Conservation (phyloP, 257 asterid genomes). For the Ehretia macrophylla region DNA sequence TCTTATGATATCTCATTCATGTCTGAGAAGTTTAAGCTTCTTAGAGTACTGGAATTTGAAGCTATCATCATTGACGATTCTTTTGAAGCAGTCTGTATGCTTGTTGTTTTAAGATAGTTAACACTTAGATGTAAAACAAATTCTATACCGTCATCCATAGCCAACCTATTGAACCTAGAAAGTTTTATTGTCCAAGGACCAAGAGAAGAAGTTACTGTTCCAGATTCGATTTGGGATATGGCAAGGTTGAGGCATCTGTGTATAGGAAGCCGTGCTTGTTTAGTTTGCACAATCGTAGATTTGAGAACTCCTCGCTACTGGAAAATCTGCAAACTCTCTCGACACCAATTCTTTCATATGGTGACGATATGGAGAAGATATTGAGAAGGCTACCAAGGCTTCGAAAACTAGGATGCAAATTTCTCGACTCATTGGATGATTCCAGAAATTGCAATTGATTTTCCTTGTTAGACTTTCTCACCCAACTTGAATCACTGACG, state of each 20-base stretch:
- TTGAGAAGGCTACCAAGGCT: too few relatives aligned
- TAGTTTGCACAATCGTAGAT: neutral
- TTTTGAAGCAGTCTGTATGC: neutral
- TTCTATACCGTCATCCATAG: neutral
- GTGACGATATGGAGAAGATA: too few relatives aligned
- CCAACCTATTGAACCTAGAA: conserved; percentile 3
- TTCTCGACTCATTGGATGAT: neutral
- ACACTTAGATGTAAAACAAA: neutral
- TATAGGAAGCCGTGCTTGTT: neutral
- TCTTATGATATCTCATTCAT: neutral
- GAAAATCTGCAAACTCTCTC: conserved; percentile 4
- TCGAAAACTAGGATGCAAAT: too few relatives aligned
- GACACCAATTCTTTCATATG: neutral
- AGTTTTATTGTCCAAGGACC: conserved; percentile 3
- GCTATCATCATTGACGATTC: fast-evolving
- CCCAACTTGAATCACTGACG: conserved; percentile 9
- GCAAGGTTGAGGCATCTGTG: conserved; percentile 8
- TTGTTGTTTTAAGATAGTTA: conserved; percentile 3
- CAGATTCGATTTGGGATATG: too few relatives aligned
- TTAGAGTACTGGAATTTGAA: conserved; percentile 10
- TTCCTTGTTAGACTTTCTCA: neutral
- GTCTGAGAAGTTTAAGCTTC: conserved; percentile 1
- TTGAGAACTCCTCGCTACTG: neutral
- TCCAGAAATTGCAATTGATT: neutral
- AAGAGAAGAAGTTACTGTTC: neutral